phyloP scores from a whole-genome alignment of 202 grass and related monocot species.

The Tripidium arundinaceum region DNA sequence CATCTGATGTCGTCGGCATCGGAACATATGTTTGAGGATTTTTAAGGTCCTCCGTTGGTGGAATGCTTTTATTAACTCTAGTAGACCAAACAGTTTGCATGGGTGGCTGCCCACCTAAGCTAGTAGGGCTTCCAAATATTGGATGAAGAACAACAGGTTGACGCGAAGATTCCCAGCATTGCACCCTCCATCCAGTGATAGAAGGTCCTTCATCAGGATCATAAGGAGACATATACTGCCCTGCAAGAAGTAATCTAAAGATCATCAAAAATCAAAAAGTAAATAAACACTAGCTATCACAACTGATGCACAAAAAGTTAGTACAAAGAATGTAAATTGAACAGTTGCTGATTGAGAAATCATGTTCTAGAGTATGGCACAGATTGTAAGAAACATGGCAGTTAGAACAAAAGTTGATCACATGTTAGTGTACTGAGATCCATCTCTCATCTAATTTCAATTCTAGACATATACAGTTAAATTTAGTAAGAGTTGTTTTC shows the following conservation, averaged over 20 bases:
- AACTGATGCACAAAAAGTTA: background rate
- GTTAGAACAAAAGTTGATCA: background rate
- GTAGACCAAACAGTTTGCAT: slow-evolving; percentile 98
- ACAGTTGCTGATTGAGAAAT: background rate
- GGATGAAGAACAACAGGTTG: slow-evolving; percentile 98
- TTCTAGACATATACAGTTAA: background rate
- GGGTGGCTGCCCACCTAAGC: slow-evolving; percentile 75
- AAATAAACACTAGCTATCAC: slow-evolving; percentile 10
- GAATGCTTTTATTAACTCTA: slow-evolving; percentile 93
- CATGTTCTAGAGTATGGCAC: slow-evolving; percentile 5
- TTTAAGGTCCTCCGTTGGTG: slow-evolving; percentile 87
- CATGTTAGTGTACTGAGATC: background rate
- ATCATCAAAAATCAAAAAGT: slow-evolving; percentile 1
- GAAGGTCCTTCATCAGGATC: slow-evolving; percentile 99
- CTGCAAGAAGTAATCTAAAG: slow-evolving; percentile 42
- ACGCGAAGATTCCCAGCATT: slow-evolving; percentile 96
- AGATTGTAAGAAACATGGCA: background rate
- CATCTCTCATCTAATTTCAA: background rate
- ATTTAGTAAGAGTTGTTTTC: background rate
- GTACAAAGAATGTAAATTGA: background rate
- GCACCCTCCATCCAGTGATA: slow-evolving; percentile 97
- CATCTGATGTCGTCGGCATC: slow-evolving; percentile 70
- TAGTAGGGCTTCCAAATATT: slow-evolving; percentile 92
- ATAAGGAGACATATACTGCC: slow-evolving; percentile 99
- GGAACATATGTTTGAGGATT: slow-evolving; percentile 76